Evolutionary conservation across 768 basidiomycete species (phyloP), one percentile per base, ranked within the genome.

Genomic region (Pisolithus marmoratus): DNA sequence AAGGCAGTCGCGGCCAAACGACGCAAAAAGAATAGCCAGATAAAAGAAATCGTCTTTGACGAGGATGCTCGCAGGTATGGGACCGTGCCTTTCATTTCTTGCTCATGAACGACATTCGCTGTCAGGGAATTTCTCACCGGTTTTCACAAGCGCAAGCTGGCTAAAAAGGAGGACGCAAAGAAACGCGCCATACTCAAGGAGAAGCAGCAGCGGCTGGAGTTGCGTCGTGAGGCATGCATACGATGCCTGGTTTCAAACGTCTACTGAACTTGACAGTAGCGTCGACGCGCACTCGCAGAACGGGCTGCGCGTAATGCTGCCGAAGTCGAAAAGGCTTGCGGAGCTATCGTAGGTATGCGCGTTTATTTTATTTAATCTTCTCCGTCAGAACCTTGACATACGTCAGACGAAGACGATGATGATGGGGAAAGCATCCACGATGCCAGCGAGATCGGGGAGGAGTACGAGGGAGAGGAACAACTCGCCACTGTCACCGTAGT

Each of bases 91-190:
- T 49, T 54, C 60, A 29, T 11, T 54, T 50, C 45, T 43, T 38
- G 55, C 47, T 42, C 38, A 9, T 23, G 31, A 31, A 51, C 43
- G n/a, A 31, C 42, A 34, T n/a, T 24, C 36, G 23, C 31, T 19
- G 22, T 31, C 60, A 94, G 93, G 63, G 87, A 94, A 53, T 96
- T 88, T 70, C 72, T 96, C 64, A 94, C 92, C 17, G 94, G 94
- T 24, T 96, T 96, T 66, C 87, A 88, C 67, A 94, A 94, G 70
- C 83, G 94, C 60, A 96, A 95, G 70, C 70, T 92, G 47, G 85
- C 83, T 54, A 90, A 87, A 66, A 78, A 83, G 56, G 90, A 94
- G 59, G 85, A 80, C 46, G 84, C 84, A 41, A 82, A 81, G 60
- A 77, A 82, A 58, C 86, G 80, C 66, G 90, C 90, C 12, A 70